Percentiles rank a stretch among this genome's conserved stretches.
Conservation (phyloP, 768 basidiomycete species). For the Pleurotus tuoliensis region DNA sequence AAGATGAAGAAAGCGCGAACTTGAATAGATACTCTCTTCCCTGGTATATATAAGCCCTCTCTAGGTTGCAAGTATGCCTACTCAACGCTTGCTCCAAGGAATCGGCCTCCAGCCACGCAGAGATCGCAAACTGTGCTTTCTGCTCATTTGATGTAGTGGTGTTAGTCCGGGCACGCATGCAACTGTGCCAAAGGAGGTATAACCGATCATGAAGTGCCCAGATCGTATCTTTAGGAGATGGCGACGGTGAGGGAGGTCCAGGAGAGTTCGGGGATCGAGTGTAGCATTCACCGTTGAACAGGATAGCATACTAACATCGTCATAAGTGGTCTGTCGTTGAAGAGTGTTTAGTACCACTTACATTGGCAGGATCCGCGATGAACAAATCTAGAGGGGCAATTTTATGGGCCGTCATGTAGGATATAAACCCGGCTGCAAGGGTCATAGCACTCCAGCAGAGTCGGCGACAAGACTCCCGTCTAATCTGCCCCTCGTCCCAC, state of each 20-base stretch:
- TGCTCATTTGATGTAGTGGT: conserved; percentile 37
- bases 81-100: conserved; percentile 60
- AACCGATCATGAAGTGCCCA: conserved; percentile 74
- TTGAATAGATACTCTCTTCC: conserved; percentile 76
- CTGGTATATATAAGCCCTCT: conserved; percentile 64
- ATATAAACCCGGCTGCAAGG: conserved; percentile 60
- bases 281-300: conserved; percentile 72
- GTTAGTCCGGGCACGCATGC: conserved; percentile 55
- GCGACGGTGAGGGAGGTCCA: conserved; percentile 6
- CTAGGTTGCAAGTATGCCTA: conserved; percentile 61
- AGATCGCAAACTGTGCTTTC: conserved; percentile 59
- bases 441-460: conserved; percentile 71
- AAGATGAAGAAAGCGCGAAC: conserved; percentile 34
- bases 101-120: conserved; percentile 70
- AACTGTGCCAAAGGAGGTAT: conserved; percentile 71
- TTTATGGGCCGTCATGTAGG: conserved; percentile 48
- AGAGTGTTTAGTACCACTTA: conserved; percentile 27
- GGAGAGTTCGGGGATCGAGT: conserved; percentile 26
- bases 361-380: conserved; percentile 63
- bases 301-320: conserved; percentile 52
- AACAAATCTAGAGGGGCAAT: conserved; percentile 44
- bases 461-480: conserved; percentile 68
- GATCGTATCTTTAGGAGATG: conserved; percentile 58
- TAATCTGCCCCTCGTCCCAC: conserved; percentile 61
- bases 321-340: conserved; percentile 2